Evolutionary conservation across 208 protist genomes (phyloP).

Genomic region (Leishmania braziliensis): DNA sequence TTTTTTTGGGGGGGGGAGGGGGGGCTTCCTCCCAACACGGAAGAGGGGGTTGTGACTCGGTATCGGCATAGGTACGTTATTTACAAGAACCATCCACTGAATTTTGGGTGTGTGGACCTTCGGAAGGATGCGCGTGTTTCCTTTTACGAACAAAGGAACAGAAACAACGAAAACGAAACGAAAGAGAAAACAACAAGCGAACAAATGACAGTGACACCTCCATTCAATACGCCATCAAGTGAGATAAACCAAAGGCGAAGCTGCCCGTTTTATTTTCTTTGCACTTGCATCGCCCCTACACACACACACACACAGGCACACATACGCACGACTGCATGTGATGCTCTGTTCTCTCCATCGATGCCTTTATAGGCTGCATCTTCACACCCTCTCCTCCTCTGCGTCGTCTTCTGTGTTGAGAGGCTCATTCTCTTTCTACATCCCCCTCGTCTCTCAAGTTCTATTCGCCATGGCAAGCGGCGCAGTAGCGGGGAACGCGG

Average conservation of each 20-base stretch:
- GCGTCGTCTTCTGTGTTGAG: not conserved
- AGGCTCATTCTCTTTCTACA: not conserved
- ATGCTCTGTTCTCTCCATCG: not conserved
- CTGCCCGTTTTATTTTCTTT: not conserved
- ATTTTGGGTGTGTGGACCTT: not conserved
- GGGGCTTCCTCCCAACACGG: not conserved
- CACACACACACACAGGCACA: constrained; percentile 1
- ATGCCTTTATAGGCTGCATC: not conserved
- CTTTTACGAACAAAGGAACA: not conserved
- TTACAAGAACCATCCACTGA: constrained; percentile 15
- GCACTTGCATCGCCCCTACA: not conserved
- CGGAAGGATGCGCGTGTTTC: not conserved
- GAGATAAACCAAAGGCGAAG: not conserved
- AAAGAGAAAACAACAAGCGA: not conserved
- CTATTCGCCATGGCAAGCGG: not conserved
- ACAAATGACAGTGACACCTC: not conserved
- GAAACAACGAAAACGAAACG: not conserved
- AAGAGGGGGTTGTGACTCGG: not conserved
- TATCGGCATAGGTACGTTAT: constrained; percentile 11
- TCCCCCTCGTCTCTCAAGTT: not conserved
- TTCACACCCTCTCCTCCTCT: not conserved
- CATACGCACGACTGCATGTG: not conserved
- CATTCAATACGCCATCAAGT: not conserved
- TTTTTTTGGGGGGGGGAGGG: not conserved
- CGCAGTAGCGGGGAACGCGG: not conserved